These are phyloP conservation scores for Magnolia kwangsiensis DNA, from an alignment of 164 flowering plant genomes.

Conservation along the genomic window DNA sequence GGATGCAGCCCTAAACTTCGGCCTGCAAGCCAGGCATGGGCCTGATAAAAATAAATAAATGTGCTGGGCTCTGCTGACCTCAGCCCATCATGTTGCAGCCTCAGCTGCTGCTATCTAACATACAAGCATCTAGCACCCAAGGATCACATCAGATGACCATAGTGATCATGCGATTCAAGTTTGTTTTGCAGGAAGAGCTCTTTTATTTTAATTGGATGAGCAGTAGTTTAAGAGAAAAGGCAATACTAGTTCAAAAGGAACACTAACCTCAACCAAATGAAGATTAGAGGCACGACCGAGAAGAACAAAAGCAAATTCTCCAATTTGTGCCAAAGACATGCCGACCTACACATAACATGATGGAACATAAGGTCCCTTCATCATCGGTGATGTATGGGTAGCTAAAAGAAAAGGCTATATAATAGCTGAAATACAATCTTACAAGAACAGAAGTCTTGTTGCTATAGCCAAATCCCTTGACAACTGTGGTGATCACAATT, in stretches of 20 bases:
- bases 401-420: not conserved
- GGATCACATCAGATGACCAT: too few species aligned
- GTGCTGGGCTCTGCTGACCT: too few species aligned
- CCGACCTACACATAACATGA: slow-evolving; percentile 57
- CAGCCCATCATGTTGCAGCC: too few species aligned
- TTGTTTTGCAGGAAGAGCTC: too few species aligned
- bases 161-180: too few species aligned
- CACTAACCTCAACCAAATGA: slow-evolving; percentile 84
- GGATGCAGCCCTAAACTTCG: too few species aligned
- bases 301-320: slow-evolving; percentile 96
- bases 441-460: slow-evolving; percentile 83
- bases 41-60: too few species aligned
- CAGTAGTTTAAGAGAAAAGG: too few species aligned
- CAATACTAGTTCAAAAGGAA: not conserved
- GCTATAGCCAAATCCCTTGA: slow-evolving; percentile 83
- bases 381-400: slow-evolving; percentile 4
- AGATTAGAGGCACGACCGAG: slow-evolving; percentile 95
- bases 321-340: slow-evolving; percentile 94
- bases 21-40: too few species aligned
- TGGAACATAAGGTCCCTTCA: slow-evolving; percentile 9
- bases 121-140: too few species aligned
- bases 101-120: too few species aligned
- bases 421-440: slow-evolving; percentile 24
- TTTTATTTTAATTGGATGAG: too few species aligned
- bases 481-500: slow-evolving; percentile 57